Percentiles rank a stretch among this genome's conserved stretches.
phyloP scores from a whole-genome alignment of 441 rosid genomes.

The Daphne laureola region DNA sequence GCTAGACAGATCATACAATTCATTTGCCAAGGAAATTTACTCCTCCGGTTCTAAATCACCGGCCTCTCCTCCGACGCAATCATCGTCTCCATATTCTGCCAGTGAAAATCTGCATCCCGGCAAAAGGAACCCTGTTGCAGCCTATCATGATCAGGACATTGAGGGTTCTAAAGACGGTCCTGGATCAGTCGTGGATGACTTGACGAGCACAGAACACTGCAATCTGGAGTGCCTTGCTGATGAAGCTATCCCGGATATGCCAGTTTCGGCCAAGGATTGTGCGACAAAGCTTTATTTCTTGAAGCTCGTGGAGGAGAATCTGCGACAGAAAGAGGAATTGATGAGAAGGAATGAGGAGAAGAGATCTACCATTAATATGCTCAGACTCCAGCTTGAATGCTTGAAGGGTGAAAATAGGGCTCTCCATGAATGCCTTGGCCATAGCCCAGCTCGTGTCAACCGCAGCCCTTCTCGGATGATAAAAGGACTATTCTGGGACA shows the following conservation, averaged over 20 bases:
- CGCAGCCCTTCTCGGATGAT: constrained; percentile 17
- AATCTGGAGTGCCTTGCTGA: constrained; percentile 6
- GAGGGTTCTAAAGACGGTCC: constrained; percentile 13
- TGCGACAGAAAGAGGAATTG: constrained; percentile 35
- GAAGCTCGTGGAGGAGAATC: constrained; percentile 36
- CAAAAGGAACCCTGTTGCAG: neutral
- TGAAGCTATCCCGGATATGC: constrained; percentile 1
- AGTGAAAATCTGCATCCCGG: neutral
- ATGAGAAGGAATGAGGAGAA: constrained; percentile 42
- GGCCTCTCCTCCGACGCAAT: constrained; percentile 8
- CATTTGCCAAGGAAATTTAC: constrained; percentile 28
- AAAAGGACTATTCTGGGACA: constrained; percentile 19
- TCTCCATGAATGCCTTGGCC: constrained; percentile 21
- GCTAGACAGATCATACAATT: constrained; percentile 22
- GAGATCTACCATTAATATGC: constrained; percentile 26
- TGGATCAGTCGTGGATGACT: constrained; percentile 13
- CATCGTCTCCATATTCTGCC: neutral
- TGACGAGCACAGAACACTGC: constrained; percentile 15
- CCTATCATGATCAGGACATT: constrained; percentile 12
- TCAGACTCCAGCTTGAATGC: constrained; percentile 22
- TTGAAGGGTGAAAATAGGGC: constrained; percentile 31
- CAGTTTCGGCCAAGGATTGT: constrained; percentile 10
- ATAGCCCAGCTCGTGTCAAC: constrained; percentile 17
- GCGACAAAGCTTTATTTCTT: constrained; percentile 21
- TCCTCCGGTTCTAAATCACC: constrained; percentile 22